Conservation (phyloP, 2,329 filamentous ascomycete species). For the Sclerotinia minor region DNA sequence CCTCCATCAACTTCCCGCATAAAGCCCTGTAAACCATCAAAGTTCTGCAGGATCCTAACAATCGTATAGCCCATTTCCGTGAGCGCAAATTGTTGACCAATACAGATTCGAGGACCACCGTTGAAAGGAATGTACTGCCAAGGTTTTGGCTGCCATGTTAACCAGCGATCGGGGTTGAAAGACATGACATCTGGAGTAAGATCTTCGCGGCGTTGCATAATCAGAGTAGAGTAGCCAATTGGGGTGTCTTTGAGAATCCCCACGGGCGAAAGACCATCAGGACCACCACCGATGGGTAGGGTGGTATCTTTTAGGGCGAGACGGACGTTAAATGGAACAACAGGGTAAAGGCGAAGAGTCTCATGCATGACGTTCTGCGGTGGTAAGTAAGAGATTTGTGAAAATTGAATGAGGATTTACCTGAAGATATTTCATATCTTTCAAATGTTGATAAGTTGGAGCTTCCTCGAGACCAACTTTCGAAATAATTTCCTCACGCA, state of each 20-base stretch:
- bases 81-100: constrained; percentile 79
- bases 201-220: constrained; percentile 70
- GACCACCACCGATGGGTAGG: constrained; percentile 69
- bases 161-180: constrained; percentile 70
- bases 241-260: constrained; percentile 65
- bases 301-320: constrained; percentile 71
- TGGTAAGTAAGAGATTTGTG: constrained; percentile 13
- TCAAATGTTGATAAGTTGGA: constrained; percentile 77
- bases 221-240: constrained; percentile 65
- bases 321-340: constrained; percentile 78
- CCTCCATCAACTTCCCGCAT: constrained; percentile 58
- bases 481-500: constrained; percentile 71
- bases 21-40: constrained; percentile 60
- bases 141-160: constrained; percentile 59
- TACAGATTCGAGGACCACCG: constrained; percentile 70
- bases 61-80: constrained; percentile 76
- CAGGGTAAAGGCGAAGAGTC: constrained; percentile 73
- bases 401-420: constrained; percentile 31
- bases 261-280: constrained; percentile 60
- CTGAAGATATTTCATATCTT: constrained; percentile 80
- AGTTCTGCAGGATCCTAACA: constrained; percentile 70
- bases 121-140: constrained; percentile 78
- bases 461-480: constrained; percentile 62
- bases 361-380: constrained; percentile 70
- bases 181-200: constrained; percentile 55